Percentiles rank a stretch among this genome's conserved stretches.
Evolutionary conservation across 2,329 filamentous ascomycete species (phyloP).

Genomic region (Sporothrix protearum): DNA sequence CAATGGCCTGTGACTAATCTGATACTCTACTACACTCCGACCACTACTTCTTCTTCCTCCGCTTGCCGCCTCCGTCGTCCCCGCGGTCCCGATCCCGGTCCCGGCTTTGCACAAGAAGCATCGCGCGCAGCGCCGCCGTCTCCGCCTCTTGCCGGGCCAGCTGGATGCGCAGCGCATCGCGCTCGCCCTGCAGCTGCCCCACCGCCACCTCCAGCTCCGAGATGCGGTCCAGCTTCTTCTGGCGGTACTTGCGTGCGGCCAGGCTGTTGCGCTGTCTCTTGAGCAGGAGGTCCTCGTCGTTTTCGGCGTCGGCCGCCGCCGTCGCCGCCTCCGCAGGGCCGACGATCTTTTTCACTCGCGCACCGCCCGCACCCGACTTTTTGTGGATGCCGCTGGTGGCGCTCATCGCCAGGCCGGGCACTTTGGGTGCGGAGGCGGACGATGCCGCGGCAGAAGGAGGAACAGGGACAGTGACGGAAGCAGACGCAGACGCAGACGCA

Average conservation of each 20-base stretch:
- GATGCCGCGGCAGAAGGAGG: not conserved
- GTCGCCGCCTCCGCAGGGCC: too few species aligned
- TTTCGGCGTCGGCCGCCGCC: not conserved
- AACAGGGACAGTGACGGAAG: not conserved
- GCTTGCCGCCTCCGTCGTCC: not conserved
- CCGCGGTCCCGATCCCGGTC: conserved; percentile 13
- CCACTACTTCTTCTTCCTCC: not conserved
- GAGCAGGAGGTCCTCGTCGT: conserved; percentile 31
- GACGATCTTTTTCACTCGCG: not conserved
- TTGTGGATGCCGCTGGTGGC: not conserved
- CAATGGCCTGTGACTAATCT: not conserved
- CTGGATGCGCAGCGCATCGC: conserved; percentile 54
- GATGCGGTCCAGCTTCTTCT: conserved; percentile 61
- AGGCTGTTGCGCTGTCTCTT: conserved; percentile 62
- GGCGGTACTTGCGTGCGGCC: conserved; percentile 60
- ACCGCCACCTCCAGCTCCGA: conserved; percentile 53
- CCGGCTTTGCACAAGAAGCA: conserved; percentile 31
- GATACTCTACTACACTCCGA: not conserved
- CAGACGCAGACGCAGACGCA: not conserved
- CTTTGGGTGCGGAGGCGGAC: not conserved
- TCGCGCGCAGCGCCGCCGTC: conserved; percentile 52
- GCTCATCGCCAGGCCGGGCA: conserved; percentile 4
- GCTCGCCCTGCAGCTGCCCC: conserved; percentile 50
- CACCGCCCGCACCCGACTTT: conserved; percentile 4
- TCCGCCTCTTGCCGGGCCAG: conserved; percentile 59